A percentile compares a stretch with the other conserved stretches of the same genome.
These are phyloP conservation scores for Quercus phellos DNA, from an alignment of 331 rosid genomes.

Conservation along the genomic window DNA sequence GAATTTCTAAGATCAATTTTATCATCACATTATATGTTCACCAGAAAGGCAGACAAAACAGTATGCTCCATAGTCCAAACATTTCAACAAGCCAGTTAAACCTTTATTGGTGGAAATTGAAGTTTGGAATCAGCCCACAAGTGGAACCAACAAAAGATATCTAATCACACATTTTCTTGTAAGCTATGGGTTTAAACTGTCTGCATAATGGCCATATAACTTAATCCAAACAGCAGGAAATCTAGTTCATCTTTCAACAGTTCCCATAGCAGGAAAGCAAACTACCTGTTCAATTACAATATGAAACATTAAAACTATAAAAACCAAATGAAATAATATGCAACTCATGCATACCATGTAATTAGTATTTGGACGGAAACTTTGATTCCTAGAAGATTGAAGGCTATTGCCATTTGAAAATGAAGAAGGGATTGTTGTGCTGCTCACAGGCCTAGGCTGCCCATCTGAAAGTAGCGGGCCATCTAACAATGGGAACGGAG, in stretches of 20 bases:
- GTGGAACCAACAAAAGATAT: neutral
- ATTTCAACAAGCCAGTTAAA: neutral
- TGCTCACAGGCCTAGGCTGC: slow-evolving; percentile 58
- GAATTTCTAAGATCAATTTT: no score
- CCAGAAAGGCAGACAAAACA: no score
- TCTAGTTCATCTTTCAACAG: neutral
- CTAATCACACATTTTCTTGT: neutral
- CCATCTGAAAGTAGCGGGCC: slow-evolving; percentile 62
- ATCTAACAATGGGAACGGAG: slow-evolving; percentile 64
- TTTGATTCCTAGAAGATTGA: slow-evolving; percentile 65
- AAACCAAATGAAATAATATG: neutral
- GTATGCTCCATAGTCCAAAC: neutral
- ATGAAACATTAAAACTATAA: neutral
- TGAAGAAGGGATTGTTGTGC: slow-evolving; percentile 46
- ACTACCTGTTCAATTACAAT: neutral
- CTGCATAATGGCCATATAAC: neutral
- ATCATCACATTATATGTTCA: no score
- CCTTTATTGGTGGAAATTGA: neutral
- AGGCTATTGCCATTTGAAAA: slow-evolving; percentile 47
- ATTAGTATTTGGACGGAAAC: slow-evolving; percentile 66
- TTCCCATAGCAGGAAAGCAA: neutral
- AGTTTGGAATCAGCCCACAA: neutral
- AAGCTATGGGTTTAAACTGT: neutral
- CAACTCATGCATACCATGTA: slow-evolving; percentile 49
- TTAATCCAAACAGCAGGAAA: neutral